Evolutionary conservation across 768 basidiomycete genomes (phyloP).

Genomic region (Trametes gibbosa): DNA sequence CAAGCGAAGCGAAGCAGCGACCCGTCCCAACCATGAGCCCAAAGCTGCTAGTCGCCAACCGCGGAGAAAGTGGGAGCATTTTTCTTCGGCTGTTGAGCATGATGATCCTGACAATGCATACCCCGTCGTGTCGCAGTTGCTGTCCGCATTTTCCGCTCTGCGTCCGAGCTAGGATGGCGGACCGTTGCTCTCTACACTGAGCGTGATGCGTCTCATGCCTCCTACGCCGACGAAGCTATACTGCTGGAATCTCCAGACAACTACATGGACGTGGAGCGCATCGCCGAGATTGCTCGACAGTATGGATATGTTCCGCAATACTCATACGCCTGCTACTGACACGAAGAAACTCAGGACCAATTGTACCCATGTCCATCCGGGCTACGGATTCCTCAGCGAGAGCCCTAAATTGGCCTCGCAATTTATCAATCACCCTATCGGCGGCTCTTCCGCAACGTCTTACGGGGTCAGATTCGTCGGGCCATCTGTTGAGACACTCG

Average conservation of each 20-base stretch:
- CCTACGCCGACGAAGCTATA: constrained; percentile 26
- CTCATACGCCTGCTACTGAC: too few relatives aligned
- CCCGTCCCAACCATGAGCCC: neutral
- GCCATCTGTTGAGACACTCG: constrained; percentile 25
- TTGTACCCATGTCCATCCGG: constrained; percentile 33
- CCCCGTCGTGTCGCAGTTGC: constrained; percentile 22
- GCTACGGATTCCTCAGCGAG: constrained; percentile 30
- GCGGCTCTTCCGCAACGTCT: neutral
- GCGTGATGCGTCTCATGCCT: constrained; percentile 27
- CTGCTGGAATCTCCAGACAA: constrained; percentile 17
- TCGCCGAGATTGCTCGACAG: constrained; percentile 23
- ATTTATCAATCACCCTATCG: neutral
- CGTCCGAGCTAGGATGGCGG: constrained; percentile 25
- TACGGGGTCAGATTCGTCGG: constrained; percentile 24
- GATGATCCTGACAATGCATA: neutral
- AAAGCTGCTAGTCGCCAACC: constrained; percentile 32
- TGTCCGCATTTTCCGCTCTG: constrained; percentile 31
- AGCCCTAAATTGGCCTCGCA: constrained; percentile 28
- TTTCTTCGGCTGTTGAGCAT: too few relatives aligned
- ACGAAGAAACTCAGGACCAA: neutral
- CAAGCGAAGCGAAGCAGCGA: too few relatives aligned
- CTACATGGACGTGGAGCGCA: constrained; percentile 18
- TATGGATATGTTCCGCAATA: neutral
- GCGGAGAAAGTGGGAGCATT: constrained; percentile 33
- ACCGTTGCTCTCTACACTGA: constrained; percentile 31